Evolutionary conservation across 1,284 basidiomycete genomes (phyloP).

Genomic region (Ganoderma leucocontextum): DNA sequence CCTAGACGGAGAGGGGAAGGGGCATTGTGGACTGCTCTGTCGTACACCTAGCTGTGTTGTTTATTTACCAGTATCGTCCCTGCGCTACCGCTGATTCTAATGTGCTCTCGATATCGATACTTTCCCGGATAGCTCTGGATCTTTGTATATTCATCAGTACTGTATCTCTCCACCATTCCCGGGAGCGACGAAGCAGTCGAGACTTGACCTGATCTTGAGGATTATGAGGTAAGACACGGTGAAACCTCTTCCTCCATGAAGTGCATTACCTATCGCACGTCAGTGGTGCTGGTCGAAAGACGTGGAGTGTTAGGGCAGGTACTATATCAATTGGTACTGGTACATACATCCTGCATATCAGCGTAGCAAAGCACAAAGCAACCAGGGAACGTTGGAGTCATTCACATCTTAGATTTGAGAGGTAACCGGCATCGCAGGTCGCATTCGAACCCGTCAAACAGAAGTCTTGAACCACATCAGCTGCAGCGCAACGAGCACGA

Average conservation of each 20-base stretch:
- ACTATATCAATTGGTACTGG: too few species aligned
- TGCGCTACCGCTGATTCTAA: conserved; percentile 12
- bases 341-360: too few species aligned
- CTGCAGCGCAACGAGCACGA: conserved; percentile 47
- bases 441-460: neutral
- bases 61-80: conserved; percentile 18
- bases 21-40: conserved; percentile 11
- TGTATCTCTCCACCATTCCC: conserved; percentile 5
- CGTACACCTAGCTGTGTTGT: conserved; percentile 22
- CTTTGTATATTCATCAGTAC: conserved; percentile 15
- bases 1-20: neutral
- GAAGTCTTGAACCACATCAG: conserved; percentile 41
- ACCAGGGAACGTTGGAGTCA: neutral
- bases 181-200: neutral
- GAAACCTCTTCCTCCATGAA: too few species aligned
- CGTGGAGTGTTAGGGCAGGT: too few species aligned
- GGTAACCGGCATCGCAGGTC: neutral
- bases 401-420: neutral
- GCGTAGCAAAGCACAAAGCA: neutral
- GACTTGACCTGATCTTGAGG: neutral
- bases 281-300: too few species aligned
- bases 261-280: too few species aligned
- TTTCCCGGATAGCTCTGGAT: conserved; percentile 12
- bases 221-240: too few species aligned
- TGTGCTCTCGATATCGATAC: conserved; percentile 16